phyloP scores from a whole-genome alignment of 1,284 basidiomycete genomes.

The Cryptococcus maquisensis region DNA sequence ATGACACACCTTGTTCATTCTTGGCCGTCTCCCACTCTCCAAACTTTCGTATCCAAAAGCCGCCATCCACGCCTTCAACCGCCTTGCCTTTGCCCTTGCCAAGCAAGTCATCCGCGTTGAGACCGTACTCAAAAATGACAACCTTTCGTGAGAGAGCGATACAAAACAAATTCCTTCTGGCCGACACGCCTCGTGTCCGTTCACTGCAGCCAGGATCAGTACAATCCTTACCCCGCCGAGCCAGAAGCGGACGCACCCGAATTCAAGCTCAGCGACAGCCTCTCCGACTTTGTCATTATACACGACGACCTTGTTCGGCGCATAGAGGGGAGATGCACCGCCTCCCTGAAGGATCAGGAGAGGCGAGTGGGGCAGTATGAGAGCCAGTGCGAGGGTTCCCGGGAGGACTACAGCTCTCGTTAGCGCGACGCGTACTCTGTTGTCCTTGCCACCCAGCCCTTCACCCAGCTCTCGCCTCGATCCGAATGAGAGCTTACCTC shows the following conservation, averaged over 20 bases:
- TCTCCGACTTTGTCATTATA: constrained; percentile 74
- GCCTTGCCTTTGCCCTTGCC: constrained; percentile 14
- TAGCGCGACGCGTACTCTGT: neutral
- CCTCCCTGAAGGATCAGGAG: constrained; percentile 86
- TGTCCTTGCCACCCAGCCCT: neutral
- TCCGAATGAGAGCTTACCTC: constrained; percentile 55
- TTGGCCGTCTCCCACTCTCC: constrained; percentile 85
- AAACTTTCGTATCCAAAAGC: constrained; percentile 55
- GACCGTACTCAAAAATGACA: constrained; percentile 69
- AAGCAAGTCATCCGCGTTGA: constrained; percentile 21
- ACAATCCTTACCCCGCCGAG: neutral
- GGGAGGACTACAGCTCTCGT: constrained; percentile 30
- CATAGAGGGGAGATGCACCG: constrained; percentile 81
- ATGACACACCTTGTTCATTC: constrained; percentile 69
- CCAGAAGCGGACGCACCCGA: constrained; percentile 48
- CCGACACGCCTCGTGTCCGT: constrained; percentile 72
- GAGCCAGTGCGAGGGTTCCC: constrained; percentile 70
- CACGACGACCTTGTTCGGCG: constrained; percentile 88
- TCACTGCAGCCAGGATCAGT: constrained; percentile 55
- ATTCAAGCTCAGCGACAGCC: constrained; percentile 85
- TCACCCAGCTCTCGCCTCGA: neutral
- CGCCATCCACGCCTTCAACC: constrained; percentile 3
- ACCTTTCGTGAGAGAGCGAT: constrained; percentile 76
- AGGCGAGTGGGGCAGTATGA: constrained; percentile 77
- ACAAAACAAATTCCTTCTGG: constrained; percentile 73